Evolutionary conservation across 192 early-diverging fungal species (phyloP).

Genomic region (Coemansia reversa): DNA sequence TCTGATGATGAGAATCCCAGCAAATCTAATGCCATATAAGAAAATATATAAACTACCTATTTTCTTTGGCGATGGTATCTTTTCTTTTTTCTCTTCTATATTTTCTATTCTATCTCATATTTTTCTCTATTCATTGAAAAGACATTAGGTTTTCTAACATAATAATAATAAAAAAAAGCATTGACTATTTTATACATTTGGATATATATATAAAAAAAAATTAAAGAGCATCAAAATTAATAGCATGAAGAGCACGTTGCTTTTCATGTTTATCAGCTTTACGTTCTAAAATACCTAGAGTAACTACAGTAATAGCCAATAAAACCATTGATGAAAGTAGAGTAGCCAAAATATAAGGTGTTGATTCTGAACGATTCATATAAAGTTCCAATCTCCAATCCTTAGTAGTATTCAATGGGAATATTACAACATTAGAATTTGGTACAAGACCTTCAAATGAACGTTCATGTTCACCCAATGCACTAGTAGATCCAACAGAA

Average conservation of each 20-base stretch:
- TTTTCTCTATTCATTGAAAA: neutral
- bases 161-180: no score
- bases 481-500: slow-evolving; percentile 67
- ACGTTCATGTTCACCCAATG: slow-evolving; percentile 13
- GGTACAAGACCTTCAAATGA: slow-evolving; percentile 85
- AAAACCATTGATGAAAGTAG: slow-evolving; percentile 70
- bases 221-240: slow-evolving; percentile 92
- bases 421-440: slow-evolving; percentile 86
- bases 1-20: slow-evolving; percentile 8
- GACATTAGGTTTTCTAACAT: neutral
- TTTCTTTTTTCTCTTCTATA: neutral
- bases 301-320: slow-evolving; percentile 68
- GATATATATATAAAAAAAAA: neutral
- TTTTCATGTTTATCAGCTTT: slow-evolving; percentile 80
- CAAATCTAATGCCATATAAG: no score
- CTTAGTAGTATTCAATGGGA: slow-evolving; percentile 56
- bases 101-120: neutral
- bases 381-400: slow-evolving; percentile 86
- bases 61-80: no score
- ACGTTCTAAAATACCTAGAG: slow-evolving; percentile 70
- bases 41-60: no score
- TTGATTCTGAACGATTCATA: slow-evolving; percentile 82
- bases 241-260: slow-evolving; percentile 73
- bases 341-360: slow-evolving; percentile 78
- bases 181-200: no score